Percentiles rank a stretch among this genome's conserved stretches.
Conservation (phyloP, 495 filamentous ascomycete species). For the Penicillium mononematosum region DNA sequence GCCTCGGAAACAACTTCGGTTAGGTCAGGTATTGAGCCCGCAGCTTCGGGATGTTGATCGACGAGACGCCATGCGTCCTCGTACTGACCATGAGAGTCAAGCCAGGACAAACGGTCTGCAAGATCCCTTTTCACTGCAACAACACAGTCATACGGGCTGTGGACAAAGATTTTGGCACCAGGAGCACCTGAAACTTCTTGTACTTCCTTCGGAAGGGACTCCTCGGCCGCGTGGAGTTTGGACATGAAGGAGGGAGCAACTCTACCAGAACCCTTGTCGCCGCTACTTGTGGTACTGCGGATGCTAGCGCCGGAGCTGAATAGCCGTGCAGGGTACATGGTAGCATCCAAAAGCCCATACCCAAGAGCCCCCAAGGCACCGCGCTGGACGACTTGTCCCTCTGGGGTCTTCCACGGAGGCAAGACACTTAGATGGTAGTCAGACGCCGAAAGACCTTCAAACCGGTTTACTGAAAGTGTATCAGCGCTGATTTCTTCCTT, state of each 20-base stretch:
- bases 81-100: slow-evolving; percentile 74
- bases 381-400: slow-evolving; percentile 55
- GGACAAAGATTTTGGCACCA: slow-evolving; percentile 90
- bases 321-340: slow-evolving; percentile 76
- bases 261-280: slow-evolving; percentile 50
- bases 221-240: slow-evolving; percentile 29
- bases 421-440: slow-evolving; percentile 90
- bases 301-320: slow-evolving; percentile 88
- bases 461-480: slow-evolving; percentile 76
- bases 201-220: slow-evolving; percentile 38
- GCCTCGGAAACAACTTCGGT: slow-evolving; percentile 58
- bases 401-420: slow-evolving; percentile 64
- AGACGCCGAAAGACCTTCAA: slow-evolving; percentile 77
- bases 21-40: slow-evolving; percentile 29
- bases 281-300: slow-evolving; percentile 65
- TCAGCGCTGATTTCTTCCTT: slow-evolving; percentile 80
- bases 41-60: slow-evolving; percentile 70
- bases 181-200: slow-evolving; percentile 52
- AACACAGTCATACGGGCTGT: slow-evolving; percentile 93
- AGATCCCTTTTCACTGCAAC: slow-evolving; percentile 82
- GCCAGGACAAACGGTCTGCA: slow-evolving; percentile 79
- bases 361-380: slow-evolving; percentile 67
- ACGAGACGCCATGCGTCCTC: slow-evolving; percentile 85
- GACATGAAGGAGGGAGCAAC: slow-evolving; percentile 45
- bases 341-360: slow-evolving; percentile 71